These are phyloP conservation scores for Trichothecium roseum DNA, from an alignment of 2,329 filamentous ascomycete genomes.

Conservation along the genomic window DNA sequence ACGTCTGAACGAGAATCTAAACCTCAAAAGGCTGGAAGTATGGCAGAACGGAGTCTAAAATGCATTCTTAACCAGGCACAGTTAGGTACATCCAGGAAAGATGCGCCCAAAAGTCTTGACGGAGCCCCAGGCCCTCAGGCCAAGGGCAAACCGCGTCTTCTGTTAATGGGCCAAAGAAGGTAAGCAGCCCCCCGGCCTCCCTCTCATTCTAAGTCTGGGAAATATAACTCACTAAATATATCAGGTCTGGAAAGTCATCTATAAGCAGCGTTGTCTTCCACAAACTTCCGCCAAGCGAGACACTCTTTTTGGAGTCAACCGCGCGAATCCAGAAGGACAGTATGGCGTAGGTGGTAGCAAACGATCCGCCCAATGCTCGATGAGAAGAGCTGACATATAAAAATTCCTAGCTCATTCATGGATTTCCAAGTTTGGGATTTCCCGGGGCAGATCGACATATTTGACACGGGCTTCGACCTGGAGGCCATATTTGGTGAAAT, in stretches of 20 bases:
- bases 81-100: slow-evolving; percentile 29
- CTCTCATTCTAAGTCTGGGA: not conserved
- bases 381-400: not conserved
- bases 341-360: slow-evolving; percentile 63
- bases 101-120: slow-evolving; percentile 34
- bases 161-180: slow-evolving; percentile 95
- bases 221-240: not conserved
- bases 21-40: too few relatives aligned
- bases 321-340: slow-evolving; percentile 89
- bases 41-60: too few relatives aligned
- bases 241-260: slow-evolving; percentile 92
- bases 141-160: slow-evolving; percentile 69
- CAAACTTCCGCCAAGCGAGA: slow-evolving; percentile 92
- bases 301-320: slow-evolving; percentile 89
- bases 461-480: slow-evolving; percentile 82
- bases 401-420: slow-evolving; percentile 73
- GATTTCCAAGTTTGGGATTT: slow-evolving; percentile 99
- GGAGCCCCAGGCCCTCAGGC: slow-evolving; percentile 32
- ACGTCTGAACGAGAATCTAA: too few relatives aligned
- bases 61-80: too few relatives aligned
- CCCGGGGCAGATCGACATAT: slow-evolving; percentile 82
- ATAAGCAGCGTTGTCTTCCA: slow-evolving; percentile 99
- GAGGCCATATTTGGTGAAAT: slow-evolving; percentile 91
- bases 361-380: not conserved
- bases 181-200: slow-evolving; percentile 32